A percentile compares a stretch with the other conserved stretches of the same genome.
phyloP scores from a whole-genome alignment of 352 stramenopile species.

The Pythium utonaiense region DNA sequence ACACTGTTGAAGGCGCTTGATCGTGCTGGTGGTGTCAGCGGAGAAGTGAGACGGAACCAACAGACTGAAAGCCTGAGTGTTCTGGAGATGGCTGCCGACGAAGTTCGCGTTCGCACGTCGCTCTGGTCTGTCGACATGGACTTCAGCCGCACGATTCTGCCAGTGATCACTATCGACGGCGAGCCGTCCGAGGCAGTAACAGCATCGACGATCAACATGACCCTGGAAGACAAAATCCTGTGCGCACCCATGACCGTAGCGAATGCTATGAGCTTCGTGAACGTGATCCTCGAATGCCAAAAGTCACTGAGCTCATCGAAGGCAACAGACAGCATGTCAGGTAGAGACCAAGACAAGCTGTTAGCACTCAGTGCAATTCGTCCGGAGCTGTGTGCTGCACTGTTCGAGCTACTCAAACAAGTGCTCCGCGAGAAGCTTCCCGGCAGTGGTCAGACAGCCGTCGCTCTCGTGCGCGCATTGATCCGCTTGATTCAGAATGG shows the following conservation, averaged over 20 bases:
- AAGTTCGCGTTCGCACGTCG: constrained; percentile 60
- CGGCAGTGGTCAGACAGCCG: constrained; percentile 43
- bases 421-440: constrained; percentile 61
- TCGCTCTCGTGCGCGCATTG: constrained; percentile 60
- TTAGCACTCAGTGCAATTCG: constrained; percentile 28
- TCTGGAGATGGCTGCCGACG: constrained; percentile 29
- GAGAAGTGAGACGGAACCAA: constrained; percentile 17
- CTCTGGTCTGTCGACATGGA: constrained; percentile 65
- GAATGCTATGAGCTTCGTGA: constrained; percentile 63
- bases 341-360: constrained; percentile 1
- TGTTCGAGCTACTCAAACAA: constrained; percentile 77
- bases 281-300: constrained; percentile 53
- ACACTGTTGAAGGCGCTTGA: constrained; percentile 26
- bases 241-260: constrained; percentile 57
- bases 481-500: constrained; percentile 64
- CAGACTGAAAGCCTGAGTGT: constrained; percentile 23
- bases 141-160: constrained; percentile 53
- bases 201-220: constrained; percentile 56
- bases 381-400: constrained; percentile 49
- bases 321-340: not conserved
- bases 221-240: constrained; percentile 72
- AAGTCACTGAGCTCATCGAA: constrained; percentile 8
- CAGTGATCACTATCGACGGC: constrained; percentile 59
- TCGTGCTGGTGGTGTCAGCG: constrained; percentile 6
- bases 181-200: constrained; percentile 11